Percentiles rank a stretch among this genome's conserved stretches.
These are phyloP conservation scores for Allium fistulosum DNA, from an alignment of 106 monocot species.

Conservation along the genomic window DNA sequence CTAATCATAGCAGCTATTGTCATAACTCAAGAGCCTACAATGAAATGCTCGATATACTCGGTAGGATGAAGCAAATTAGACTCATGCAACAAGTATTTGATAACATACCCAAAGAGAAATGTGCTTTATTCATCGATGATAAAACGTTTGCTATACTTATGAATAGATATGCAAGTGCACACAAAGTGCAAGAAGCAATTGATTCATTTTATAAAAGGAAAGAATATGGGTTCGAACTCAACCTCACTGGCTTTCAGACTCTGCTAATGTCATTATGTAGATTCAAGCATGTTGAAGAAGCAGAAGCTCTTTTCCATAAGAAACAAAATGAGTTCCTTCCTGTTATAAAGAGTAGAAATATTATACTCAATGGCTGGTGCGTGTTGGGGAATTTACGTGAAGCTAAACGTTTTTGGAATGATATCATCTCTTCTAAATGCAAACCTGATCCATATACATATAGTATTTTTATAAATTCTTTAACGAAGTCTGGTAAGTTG, in stretches of 20 bases:
- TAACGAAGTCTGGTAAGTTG: constrained; percentile 69
- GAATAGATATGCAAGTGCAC: constrained; percentile 57
- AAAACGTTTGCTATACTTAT: constrained; percentile 57
- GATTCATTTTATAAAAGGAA: constrained; percentile 71
- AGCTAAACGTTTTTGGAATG: constrained; percentile 84
- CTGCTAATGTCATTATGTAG: constrained; percentile 65
- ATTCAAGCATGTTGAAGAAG: constrained; percentile 91
- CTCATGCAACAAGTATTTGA: constrained; percentile 61
- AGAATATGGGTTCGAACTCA: constrained; percentile 53
- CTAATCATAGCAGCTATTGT: constrained; percentile 24
- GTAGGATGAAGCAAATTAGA: constrained; percentile 59
- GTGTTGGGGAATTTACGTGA: constrained; percentile 64
- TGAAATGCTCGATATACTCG: constrained; percentile 82
- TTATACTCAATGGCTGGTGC: constrained; percentile 90
- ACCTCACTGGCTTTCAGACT: constrained; percentile 50
- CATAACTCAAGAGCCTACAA: constrained; percentile 57
- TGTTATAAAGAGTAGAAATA: constrained; percentile 71
- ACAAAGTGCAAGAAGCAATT: constrained; percentile 53
- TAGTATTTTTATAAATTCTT: constrained; percentile 64
- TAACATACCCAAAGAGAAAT: constrained; percentile 36
- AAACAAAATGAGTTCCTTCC: constrained; percentile 65
- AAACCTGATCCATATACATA: constrained; percentile 76
- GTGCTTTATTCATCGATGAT: constrained; percentile 21
- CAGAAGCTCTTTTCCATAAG: constrained; percentile 63
- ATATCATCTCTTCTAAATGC: constrained; percentile 59